These are phyloP conservation scores for Diplogelasinospora grovesii DNA, from an alignment of 495 filamentous ascomycete genomes.

Conservation along the genomic window DNA sequence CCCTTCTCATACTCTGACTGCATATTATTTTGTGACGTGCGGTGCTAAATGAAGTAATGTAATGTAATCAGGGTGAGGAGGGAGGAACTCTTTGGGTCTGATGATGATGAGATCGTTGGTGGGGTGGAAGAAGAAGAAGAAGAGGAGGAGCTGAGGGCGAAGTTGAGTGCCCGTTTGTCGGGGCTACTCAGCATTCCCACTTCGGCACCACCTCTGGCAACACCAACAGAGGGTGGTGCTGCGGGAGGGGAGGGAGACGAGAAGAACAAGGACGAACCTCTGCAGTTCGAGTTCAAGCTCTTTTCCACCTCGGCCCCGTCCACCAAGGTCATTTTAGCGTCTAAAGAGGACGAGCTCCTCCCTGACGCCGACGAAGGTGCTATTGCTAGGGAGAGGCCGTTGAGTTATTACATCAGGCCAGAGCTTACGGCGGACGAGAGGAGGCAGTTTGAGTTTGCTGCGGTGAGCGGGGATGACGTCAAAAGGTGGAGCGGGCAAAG, in stretches of 20 bases:
- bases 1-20: too few relatives aligned
- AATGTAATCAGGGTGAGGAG: conserved; percentile 44
- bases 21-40: too few relatives aligned
- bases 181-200: too few relatives aligned
- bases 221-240: too few relatives aligned
- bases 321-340: conserved; percentile 28
- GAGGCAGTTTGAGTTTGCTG: conserved; percentile 28
- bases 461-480: conserved; percentile 42
- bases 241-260: conserved; percentile 6
- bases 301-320: conserved; percentile 38
- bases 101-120: too few relatives aligned
- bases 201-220: too few relatives aligned
- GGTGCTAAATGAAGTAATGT: too few relatives aligned
- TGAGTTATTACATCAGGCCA: conserved; percentile 38
- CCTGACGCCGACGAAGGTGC: conserved; percentile 31
- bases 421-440: conserved; percentile 25
- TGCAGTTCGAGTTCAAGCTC: conserved; percentile 46
- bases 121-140: conserved; percentile 18
- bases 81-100: conserved; percentile 40
- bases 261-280: conserved; percentile 18
- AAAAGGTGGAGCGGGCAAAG: conserved; percentile 30
- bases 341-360: conserved; percentile 11
- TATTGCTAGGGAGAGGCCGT: conserved; percentile 31
- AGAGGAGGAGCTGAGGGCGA: conserved; percentile 26
- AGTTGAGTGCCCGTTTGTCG: conserved; percentile 38